Evolutionary conservation across 257 asterid species (phyloP).

Genomic region (Solanum lycopersicoides): DNA sequence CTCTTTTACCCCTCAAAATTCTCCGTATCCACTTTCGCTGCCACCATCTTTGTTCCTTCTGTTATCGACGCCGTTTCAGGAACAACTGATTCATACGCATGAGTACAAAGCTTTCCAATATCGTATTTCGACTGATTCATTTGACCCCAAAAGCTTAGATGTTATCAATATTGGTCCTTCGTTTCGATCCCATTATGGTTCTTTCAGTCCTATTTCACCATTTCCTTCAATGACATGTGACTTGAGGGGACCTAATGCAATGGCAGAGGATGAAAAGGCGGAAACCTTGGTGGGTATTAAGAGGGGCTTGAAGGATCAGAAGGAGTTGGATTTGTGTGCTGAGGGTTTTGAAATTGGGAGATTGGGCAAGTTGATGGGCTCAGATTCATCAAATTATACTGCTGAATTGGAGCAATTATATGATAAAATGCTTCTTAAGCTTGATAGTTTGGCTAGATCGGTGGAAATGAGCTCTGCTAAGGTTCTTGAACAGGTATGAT

Average conservation of each 20-base stretch:
- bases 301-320: slow-evolving; percentile 37
- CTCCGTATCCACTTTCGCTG: slow-evolving; percentile 30
- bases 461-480: slow-evolving; percentile 64
- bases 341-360: slow-evolving; percentile 61
- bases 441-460: slow-evolving; percentile 44
- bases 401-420: slow-evolving; percentile 74
- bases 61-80: slow-evolving; percentile 69
- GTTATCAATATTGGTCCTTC: slow-evolving; percentile 78
- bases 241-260: slow-evolving; percentile 32
- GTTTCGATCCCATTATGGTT: slow-evolving; percentile 64
- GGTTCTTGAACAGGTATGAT: slow-evolving; percentile 69
- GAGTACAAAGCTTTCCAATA: slow-evolving; percentile 71
- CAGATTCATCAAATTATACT: slow-evolving; percentile 37
- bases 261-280: slow-evolving; percentile 50
- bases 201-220: slow-evolving; percentile 52
- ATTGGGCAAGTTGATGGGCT: slow-evolving; percentile 47
- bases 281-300: slow-evolving; percentile 19
- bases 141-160: slow-evolving; percentile 51
- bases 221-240: slow-evolving; percentile 59
- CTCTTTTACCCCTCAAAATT: slow-evolving; percentile 32
- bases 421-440: slow-evolving; percentile 65
- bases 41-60: slow-evolving; percentile 67
- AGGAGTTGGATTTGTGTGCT: slow-evolving; percentile 49
- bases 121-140: slow-evolving; percentile 16
- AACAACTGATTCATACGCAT: slow-evolving; percentile 68